Conservation (phyloP, 805 yeast genomes). For the Sugiyamaella mastotermitis region DNA sequence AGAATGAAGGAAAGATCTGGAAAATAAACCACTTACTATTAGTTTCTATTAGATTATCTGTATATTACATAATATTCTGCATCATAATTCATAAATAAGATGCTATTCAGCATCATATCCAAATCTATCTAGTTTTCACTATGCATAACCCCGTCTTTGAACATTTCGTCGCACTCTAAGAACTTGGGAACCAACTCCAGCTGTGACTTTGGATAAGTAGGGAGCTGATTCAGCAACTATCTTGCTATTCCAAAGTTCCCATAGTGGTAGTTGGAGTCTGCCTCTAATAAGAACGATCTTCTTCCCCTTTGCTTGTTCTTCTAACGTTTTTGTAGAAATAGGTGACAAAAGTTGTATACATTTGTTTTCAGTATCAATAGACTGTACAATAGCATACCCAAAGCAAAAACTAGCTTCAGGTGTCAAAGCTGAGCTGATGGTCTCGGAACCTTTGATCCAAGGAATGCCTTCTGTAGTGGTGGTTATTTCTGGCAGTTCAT, state of each 20-base stretch:
- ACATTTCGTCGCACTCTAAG: slow-evolving; percentile 15
- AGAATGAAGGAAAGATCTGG: neutral
- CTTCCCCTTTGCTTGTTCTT: slow-evolving; percentile 17
- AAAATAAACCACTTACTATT: slow-evolving; percentile 39
- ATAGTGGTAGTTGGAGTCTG: slow-evolving; percentile 57
- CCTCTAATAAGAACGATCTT: slow-evolving; percentile 51
- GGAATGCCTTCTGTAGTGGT: slow-evolving; percentile 9
- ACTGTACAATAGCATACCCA: slow-evolving; percentile 63
- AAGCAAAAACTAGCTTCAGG: slow-evolving; percentile 25
- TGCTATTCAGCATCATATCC: neutral
- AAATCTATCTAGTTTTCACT: neutral
- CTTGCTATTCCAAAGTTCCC: slow-evolving; percentile 41
- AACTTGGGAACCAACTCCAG: slow-evolving; percentile 13
- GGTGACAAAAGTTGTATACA: slow-evolving; percentile 53
- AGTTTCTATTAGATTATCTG: neutral
- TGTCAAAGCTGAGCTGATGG: slow-evolving; percentile 7
- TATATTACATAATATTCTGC: neutral
- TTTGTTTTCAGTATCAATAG: slow-evolving; percentile 39
- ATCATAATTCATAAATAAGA: neutral
- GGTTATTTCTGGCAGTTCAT: neutral
- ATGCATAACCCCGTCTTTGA: slow-evolving; percentile 8
- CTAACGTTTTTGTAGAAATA: too few relatives aligned
- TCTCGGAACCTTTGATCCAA: slow-evolving; percentile 11
- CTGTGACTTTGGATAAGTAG: slow-evolving; percentile 30
- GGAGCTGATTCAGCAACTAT: slow-evolving; percentile 33